phyloP scores from a whole-genome alignment of 2,329 filamentous ascomycete species.

The Ophiostoma quercus region DNA sequence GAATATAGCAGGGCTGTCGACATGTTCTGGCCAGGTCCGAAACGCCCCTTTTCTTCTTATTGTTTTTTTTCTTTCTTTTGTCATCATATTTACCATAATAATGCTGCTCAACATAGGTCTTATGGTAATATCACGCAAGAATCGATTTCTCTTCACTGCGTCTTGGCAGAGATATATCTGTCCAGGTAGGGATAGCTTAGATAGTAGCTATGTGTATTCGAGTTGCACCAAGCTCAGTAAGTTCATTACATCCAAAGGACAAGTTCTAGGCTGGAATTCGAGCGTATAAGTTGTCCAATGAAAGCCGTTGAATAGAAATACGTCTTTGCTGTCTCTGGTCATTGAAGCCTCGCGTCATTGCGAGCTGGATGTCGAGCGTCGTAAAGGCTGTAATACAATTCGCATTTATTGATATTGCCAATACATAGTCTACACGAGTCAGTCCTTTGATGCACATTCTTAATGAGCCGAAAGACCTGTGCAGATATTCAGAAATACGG shows the following conservation, averaged over 20 bases:
- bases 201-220: neutral
- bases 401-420: too few species aligned
- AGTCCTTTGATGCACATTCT: neutral
- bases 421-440: neutral
- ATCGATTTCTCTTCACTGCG: neutral
- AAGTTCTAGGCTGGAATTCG: neutral
- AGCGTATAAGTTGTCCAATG: neutral
- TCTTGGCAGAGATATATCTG: neutral
- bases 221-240: neutral
- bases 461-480: neutral
- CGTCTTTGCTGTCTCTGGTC: neutral
- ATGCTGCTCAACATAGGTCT: too few species aligned
- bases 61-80: neutral
- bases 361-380: neutral
- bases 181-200: neutral
- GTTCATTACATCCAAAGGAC: neutral
- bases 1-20: neutral
- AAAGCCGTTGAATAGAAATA: neutral
- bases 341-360: neutral
- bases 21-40: neutral
- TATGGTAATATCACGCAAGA: neutral
- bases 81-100: too few species aligned
- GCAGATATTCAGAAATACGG: too few species aligned
- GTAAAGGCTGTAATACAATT: too few species aligned
- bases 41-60: neutral